Evolutionary conservation across 164 flowering plant species (phyloP).

Genomic region (Vitis rupestris): DNA sequence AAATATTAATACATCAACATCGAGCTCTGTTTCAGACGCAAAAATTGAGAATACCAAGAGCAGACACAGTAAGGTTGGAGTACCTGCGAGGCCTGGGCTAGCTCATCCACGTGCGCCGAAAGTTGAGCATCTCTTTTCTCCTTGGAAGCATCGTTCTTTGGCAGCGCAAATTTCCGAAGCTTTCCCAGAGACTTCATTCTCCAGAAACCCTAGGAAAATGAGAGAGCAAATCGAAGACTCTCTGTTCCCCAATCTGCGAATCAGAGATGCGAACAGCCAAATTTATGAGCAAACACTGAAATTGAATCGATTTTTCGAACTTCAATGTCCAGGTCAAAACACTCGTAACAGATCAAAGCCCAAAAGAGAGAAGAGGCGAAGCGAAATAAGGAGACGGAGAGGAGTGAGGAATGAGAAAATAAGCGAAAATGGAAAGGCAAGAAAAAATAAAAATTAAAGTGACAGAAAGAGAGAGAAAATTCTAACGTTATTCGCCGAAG

Average conservation of each 20-base stretch:
- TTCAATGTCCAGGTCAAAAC: constrained; percentile 21
- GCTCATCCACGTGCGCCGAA: constrained; percentile 64
- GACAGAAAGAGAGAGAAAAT: not conserved
- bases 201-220: constrained; percentile 26
- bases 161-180: constrained; percentile 58
- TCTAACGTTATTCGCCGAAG: constrained; percentile 6
- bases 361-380: constrained; percentile 1
- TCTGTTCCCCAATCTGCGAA: not conserved
- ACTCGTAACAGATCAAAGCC: constrained; percentile 13
- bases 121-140: constrained; percentile 47
- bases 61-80: not conserved
- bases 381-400: not conserved
- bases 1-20: not conserved
- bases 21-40: no score
- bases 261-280: not conserved
- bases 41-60: not conserved
- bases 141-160: constrained; percentile 45
- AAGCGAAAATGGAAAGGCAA: not conserved
- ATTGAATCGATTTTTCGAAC: constrained; percentile 9
- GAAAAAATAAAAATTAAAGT: constrained; percentile 1
- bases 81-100: constrained; percentile 85
- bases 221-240: no score
- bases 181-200: constrained; percentile 77
- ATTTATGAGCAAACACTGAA: not conserved
- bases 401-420: constrained; percentile 1